A percentile compares a stretch with the other conserved stretches of the same genome.
Evolutionary conservation across 352 stramenopile genomes (phyloP).

Genomic region (Pythium plurisporium): DNA sequence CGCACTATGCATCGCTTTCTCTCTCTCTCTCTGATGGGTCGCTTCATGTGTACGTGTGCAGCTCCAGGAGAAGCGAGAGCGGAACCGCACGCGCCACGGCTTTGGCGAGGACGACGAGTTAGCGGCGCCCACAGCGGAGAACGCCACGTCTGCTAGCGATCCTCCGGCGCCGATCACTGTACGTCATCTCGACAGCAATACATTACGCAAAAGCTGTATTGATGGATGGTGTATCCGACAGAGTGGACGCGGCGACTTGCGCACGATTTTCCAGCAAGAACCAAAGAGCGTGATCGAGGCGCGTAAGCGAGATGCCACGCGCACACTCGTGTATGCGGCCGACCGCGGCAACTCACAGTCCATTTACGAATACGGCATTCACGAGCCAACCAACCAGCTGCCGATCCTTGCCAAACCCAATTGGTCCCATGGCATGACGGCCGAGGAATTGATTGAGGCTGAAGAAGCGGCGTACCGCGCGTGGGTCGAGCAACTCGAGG

Average conservation of each 20-base stretch:
- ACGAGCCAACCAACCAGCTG: constrained; percentile 52
- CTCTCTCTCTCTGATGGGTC: neutral
- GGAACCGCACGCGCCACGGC: constrained; percentile 34
- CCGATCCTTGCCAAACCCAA: constrained; percentile 57
- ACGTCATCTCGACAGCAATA: too few relatives aligned
- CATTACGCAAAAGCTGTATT: too few relatives aligned
- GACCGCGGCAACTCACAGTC: constrained; percentile 66
- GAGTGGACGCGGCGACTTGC: constrained; percentile 47
- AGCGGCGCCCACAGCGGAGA: constrained; percentile 15
- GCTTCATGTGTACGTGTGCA: constrained; percentile 13
- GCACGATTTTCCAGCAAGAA: constrained; percentile 68
- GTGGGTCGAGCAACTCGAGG: constrained; percentile 45
- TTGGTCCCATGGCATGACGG: constrained; percentile 62
- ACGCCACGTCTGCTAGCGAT: neutral
- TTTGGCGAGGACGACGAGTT: constrained; percentile 15
- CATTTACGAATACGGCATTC: constrained; percentile 66
- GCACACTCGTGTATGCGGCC: constrained; percentile 45
- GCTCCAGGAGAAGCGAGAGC: constrained; percentile 75
- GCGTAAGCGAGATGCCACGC: constrained; percentile 68
- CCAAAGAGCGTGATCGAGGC: constrained; percentile 46
- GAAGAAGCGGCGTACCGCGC: constrained; percentile 53
- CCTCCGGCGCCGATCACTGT: neutral
- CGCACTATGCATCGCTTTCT: neutral
- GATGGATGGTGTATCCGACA: neutral
- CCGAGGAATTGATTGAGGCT: constrained; percentile 48